Evolutionary conservation across 2,329 filamentous ascomycete genomes (phyloP).

Genomic region (Fusarium vanettenii): DNA sequence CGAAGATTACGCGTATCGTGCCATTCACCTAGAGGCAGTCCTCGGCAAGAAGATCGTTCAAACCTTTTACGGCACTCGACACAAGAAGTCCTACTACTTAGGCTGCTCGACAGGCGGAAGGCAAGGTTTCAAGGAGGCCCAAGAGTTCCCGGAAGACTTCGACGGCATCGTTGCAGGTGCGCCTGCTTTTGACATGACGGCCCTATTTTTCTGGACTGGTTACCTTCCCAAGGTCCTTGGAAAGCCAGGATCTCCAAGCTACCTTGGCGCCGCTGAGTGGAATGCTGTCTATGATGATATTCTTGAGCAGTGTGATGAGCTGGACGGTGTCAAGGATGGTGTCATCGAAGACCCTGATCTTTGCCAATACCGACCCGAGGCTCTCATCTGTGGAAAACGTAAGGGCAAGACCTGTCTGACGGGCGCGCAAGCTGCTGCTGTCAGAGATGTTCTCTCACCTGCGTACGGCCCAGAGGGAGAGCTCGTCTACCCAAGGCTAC

Average conservation of each 20-base stretch:
- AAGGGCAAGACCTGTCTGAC: conserved; percentile 1
- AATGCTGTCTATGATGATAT: conserved; percentile 56
- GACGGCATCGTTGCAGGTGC: conserved; percentile 60
- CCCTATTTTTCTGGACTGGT: conserved; percentile 50
- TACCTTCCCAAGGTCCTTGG: not conserved
- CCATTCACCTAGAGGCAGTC: not conserved
- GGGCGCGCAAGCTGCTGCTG: not conserved
- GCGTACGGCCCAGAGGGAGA: conserved; percentile 44
- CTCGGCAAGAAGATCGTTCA: not conserved
- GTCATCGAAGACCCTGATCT: conserved; percentile 60
- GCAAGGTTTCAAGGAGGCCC: conserved; percentile 65
- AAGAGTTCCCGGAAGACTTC: conserved; percentile 66
- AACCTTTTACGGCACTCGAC: conserved; percentile 56
- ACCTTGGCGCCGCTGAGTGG: conserved; percentile 48
- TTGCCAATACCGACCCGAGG: conserved; percentile 58
- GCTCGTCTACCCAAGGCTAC: conserved; percentile 57
- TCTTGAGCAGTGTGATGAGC: conserved; percentile 60
- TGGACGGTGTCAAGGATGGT: conserved; percentile 62
- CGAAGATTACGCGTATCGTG: not conserved
- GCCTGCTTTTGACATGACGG: conserved; percentile 57
- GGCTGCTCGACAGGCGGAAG: conserved; percentile 70
- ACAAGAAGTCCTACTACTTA: conserved; percentile 62
- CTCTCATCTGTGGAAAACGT: conserved; percentile 49
- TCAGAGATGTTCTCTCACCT: conserved; percentile 45
- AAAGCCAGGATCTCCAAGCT: not conserved